Conservation (phyloP, 352 stramenopile species). For the Elongisporangium undulatum region DNA sequence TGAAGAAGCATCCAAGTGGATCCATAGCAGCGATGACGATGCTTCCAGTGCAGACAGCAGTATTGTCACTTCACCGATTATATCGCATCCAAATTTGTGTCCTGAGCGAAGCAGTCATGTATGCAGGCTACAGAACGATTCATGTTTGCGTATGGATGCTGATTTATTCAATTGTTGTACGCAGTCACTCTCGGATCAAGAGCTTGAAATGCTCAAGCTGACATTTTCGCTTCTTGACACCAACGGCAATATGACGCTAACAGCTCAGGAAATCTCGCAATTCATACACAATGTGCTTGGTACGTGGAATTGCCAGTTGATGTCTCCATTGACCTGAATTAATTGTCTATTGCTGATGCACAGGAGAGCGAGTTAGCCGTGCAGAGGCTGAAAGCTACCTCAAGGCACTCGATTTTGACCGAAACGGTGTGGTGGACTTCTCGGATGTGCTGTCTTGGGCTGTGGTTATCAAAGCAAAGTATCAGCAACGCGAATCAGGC, state of each 20-base stretch:
- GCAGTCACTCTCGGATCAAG: conserved; percentile 45
- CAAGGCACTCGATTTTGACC: conserved; percentile 68
- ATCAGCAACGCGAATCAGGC: conserved; percentile 14
- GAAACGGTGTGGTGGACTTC: conserved; percentile 72
- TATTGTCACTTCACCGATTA: not conserved
- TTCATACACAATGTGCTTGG: conserved; percentile 79
- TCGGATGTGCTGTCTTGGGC: conserved; percentile 72
- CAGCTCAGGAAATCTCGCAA: conserved; percentile 38
- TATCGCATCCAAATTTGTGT: not conserved
- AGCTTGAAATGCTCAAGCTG: conserved; percentile 77
- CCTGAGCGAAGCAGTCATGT: not conserved
- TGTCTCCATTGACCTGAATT: not conserved
- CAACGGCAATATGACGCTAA: conserved; percentile 64
- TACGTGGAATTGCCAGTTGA: conserved; percentile 11
- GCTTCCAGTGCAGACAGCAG: not conserved
- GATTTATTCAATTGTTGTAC: conserved; percentile 1
- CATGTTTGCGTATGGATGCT: not conserved
- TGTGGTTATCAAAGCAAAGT: conserved; percentile 64
- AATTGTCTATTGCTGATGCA: not conserved
- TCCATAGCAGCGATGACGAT: conserved; percentile 39
- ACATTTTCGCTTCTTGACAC: conserved; percentile 82
- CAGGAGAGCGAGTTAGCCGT: conserved; percentile 54
- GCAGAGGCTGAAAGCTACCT: conserved; percentile 54
- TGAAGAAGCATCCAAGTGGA: conserved; percentile 64
- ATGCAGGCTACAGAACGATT: not conserved